phyloP scores from a whole-genome alignment of 495 filamentous ascomycete genomes.

The Penicillium angulare region DNA sequence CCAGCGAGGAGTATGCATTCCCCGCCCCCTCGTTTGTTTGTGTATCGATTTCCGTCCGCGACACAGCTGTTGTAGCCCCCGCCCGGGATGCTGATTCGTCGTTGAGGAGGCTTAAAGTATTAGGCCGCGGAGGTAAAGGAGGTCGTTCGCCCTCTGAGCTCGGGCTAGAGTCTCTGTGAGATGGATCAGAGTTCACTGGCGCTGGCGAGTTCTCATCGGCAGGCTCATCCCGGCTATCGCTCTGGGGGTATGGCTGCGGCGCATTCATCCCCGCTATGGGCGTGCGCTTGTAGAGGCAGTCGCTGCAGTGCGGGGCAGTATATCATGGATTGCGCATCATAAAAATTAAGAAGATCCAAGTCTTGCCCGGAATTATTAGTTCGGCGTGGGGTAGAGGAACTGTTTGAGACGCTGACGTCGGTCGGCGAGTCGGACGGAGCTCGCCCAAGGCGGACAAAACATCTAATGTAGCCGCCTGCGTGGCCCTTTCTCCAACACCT shows the following conservation, averaged over 20 bases:
- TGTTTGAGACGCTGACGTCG: slow-evolving; percentile 4
- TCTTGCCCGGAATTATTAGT: neutral
- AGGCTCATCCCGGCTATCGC: slow-evolving; percentile 12
- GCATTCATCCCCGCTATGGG: slow-evolving; percentile 26
- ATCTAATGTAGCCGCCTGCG: slow-evolving; percentile 30
- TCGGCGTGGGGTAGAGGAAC: neutral
- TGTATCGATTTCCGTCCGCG: slow-evolving; percentile 72
- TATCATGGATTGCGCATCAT: slow-evolving; percentile 16
- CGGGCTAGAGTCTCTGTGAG: slow-evolving; percentile 20
- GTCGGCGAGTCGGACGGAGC: slow-evolving; percentile 20
- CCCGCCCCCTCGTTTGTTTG: slow-evolving; percentile 67
- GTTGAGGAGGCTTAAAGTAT: slow-evolving; percentile 40
- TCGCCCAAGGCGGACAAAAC: slow-evolving; percentile 29
- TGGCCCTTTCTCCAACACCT: slow-evolving; percentile 22
- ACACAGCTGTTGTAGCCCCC: slow-evolving; percentile 79
- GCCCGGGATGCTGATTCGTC: slow-evolving; percentile 46
- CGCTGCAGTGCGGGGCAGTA: slow-evolving; percentile 21
- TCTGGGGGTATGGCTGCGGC: slow-evolving; percentile 9
- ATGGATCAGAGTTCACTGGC: neutral
- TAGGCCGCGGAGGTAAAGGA: slow-evolving; percentile 69
- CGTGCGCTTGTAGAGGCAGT: slow-evolving; percentile 23
- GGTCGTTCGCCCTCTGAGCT: slow-evolving; percentile 49
- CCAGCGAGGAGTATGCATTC: slow-evolving; percentile 55
- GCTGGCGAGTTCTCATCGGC: slow-evolving; percentile 6
- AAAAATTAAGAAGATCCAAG: neutral